Base-by-base conservation (phyloP, 1,284 basidiomycete species). In the Rhizoctonia solani region DNA sequence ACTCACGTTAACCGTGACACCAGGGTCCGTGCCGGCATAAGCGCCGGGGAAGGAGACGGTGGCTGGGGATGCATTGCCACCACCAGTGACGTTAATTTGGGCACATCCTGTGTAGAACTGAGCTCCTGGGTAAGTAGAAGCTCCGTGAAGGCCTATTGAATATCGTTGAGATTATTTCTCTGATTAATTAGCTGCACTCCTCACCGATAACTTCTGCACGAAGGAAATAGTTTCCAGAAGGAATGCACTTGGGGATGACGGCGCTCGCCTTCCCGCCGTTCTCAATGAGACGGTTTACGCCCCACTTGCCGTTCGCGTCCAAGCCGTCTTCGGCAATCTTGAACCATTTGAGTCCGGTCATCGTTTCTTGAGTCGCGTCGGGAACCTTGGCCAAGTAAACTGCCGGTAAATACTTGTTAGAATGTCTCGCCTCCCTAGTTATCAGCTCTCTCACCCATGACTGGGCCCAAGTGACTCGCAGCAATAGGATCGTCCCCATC, bases 201-300 rank as follows among this genome's bases (percentile, higher is more conserved):
- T 8, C 16, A 39, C 37, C 52, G 65, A 84, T 84, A 58, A 84
- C 74, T 72, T 85, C 83, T 16, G 79, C 76, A 16, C 83, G 79
- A 27, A 85, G 75, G n/a, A 85, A 75, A 69, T 84, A 85, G 53
- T 84, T 76, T 1, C 83, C 83, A 9, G 79, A 70, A 1, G 77
- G 72, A 55, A 85, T 82, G 72, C 82, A 9, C 27, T 4, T 37
- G 30, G 16, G 4, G 29, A n/a, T 50, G 4, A 50, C 21, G 11
- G 49, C 2, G 49, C 30, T 52, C n/a, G 49, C 5, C 6, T 27
- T 50, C 14, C 23, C 6, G 19, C 5, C 16, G 8, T 32, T 13
- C n/a, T 30, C 25, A 29, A 19, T 39, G 14, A 25, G 23, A 9
- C 32, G 30, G 53, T 19, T 53, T n/a, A 3, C 11, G 39, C 37